These are phyloP conservation scores for Lipomyces sp. DNA, from an alignment of 805 yeast species.

Conservation along the genomic window DNA sequence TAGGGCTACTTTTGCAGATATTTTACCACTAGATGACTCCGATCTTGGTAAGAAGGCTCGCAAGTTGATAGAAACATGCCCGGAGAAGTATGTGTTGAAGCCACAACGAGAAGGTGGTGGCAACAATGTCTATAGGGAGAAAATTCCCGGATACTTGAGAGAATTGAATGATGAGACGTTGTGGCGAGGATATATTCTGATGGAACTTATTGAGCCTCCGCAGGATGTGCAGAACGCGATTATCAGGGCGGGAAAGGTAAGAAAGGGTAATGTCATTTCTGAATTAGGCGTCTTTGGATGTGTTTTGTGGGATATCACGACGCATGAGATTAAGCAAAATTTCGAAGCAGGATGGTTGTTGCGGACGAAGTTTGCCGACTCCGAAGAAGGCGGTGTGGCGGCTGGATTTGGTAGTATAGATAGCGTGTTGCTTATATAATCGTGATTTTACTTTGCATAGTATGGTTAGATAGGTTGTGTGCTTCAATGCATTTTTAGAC, in stretches of 20 bases:
- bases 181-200: slow-evolving; percentile 90
- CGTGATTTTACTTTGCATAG: neutral
- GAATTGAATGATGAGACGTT: slow-evolving; percentile 60
- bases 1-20: slow-evolving; percentile 73
- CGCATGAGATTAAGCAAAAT: slow-evolving; percentile 61
- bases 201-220: slow-evolving; percentile 90
- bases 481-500: neutral
- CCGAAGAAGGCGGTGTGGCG: slow-evolving; percentile 98
- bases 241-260: slow-evolving; percentile 65
- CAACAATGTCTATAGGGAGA: slow-evolving; percentile 84
- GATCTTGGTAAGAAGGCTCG: slow-evolving; percentile 35
- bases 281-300: slow-evolving; percentile 94
- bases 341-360: slow-evolving; percentile 81
- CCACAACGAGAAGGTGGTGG: slow-evolving; percentile 99
- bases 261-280: slow-evolving; percentile 76
- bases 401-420: slow-evolving; percentile 99
- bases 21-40: slow-evolving; percentile 79
- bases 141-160: slow-evolving; percentile 75
- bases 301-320: slow-evolving; percentile 68
- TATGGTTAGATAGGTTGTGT: neutral
- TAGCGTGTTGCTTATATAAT: slow-evolving; percentile 61
- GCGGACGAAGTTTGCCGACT: slow-evolving; percentile 82
- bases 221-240: slow-evolving; percentile 64
- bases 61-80: slow-evolving; percentile 42
- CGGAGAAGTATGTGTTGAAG: slow-evolving; percentile 80